Evolutionary conservation across 306 rosid species (phyloP), one percentile per base, ranked within the genome.

Genomic region (Lathyrus oleraceus): DNA sequence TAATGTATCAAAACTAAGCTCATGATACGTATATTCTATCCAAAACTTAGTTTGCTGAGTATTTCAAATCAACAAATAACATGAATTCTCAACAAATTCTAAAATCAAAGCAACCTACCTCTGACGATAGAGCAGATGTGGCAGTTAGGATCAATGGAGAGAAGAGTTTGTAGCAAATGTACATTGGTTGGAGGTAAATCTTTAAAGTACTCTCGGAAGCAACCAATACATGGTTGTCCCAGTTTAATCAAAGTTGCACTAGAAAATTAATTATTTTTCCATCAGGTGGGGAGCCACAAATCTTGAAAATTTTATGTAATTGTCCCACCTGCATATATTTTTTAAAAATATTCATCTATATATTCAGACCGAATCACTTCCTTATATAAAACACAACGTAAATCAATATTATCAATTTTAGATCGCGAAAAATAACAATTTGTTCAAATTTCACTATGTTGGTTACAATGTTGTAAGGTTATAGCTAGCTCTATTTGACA

Each of bases 271-370:
- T 88, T 87, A 68, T 81, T 95, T 79, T 87, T 95, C 99, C 99
- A 2, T 95, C 95, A 0, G 97, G 93, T 5, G 97, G 99, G 52
- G 99, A 83, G 70, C 99, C 99, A 30, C 99, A 95, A 60, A 95
- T 92, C 87, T 95, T 95, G 89, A 95, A 95, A 71, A 95, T 95
- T 87, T 95, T 91, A 89, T 95, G 99, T 81, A 95, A 75, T 77
- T 91, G 99, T 82, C 91, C 97, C 79, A 95, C 99, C 99, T 90
- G 61, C 14, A 72, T 20, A 42, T 12, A 17, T 54, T 28, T 28
- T 0, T 4, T 4, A 28, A 28, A 28, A 27, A 2, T 28, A 28
- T 28, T 28, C 32, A 28, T 3, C 32, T 28, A 0, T 4, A 28
- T 28, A 28, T 28, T 28, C 32, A 28, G 32, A 4, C 32, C 6